Conservation (phyloP, 208 protist species). For the Porcisia deanei region DNA sequence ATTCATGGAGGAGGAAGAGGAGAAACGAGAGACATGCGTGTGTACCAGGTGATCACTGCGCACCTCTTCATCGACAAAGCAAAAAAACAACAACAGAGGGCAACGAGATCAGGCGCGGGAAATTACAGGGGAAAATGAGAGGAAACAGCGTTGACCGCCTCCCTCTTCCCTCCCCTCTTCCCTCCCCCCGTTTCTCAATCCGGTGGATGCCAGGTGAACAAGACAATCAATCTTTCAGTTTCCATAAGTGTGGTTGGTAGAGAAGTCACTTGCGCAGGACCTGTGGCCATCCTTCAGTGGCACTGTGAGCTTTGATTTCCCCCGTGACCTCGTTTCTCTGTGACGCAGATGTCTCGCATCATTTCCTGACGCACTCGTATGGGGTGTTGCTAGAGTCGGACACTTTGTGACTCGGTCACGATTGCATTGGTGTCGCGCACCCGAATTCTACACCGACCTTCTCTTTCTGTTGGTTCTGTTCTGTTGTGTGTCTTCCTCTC, state of each 20-base stretch:
- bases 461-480: not conserved
- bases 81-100: no score
- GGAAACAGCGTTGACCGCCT: no score
- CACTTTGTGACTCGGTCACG: not conserved
- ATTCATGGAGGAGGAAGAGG: not conserved
- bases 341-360: not conserved
- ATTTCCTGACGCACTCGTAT: not conserved
- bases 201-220: no score
- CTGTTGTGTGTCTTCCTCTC: not conserved
- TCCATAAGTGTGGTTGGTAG: no score
- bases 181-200: not conserved
- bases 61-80: no score
- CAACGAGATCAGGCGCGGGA: no score
- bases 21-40: not conserved
- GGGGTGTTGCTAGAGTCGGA: not conserved
- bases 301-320: no score
- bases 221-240: no score
- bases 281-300: no score
- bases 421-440: not conserved
- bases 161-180: not conserved
- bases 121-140: no score
- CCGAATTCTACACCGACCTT: not conserved
- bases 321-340: not conserved
- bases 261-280: no score
- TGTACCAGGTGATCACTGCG: no score